Evolutionary conservation across 345 rosid genomes (phyloP), one percentile per base, ranked within the genome.

Genomic region (Hevea brasiliensis): DNA sequence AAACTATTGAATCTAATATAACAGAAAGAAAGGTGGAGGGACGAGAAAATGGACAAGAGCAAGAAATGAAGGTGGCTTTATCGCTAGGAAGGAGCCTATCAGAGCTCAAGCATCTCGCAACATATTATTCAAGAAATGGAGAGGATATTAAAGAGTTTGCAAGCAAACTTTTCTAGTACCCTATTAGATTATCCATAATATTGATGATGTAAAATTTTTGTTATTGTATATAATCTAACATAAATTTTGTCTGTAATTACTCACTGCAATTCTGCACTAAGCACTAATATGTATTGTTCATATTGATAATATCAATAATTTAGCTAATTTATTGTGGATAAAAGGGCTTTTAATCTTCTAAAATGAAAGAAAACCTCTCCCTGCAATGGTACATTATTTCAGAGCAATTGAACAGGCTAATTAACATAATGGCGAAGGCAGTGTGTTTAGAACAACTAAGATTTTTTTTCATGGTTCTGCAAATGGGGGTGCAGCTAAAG

Each of bases 71-170:
- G 69, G 72, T 84, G 79, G 86, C 84, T 10, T 50, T 87, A 12
- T 83, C 81, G 65, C 54, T 85, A n/a, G 89, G 91, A 18, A 78
- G 89, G 57, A 85, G 83, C 74, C 29, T 76, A n/a, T 80, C 86
- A 32, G 85, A 87, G 55, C 82, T 88, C 47, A 80, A 59, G 54
- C 40, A 78, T 53, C 65, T 88, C 24, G 80, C 84, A 26, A 17
- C 75, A 7, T 26, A 50, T 2, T 14, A 15, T 50, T 32, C 50
- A n/a, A 66, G 29, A 60, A 60, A 64, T 71, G 78, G 21, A 17
- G 61, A 60, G 45, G 68, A 56, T 23, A 26, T n/a, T 37, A 79
- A 71, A 29, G 87, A 84, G 44, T 87, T 82, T 70, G 89, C 87
- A 27, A 85, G 89, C 89, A 85, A 83, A 85, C 78, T 84, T 5